Percentiles rank a stretch among this genome's conserved stretches.
Conservation (phyloP, 495 filamentous ascomycete species). For the Sporormia fimetaria region DNA sequence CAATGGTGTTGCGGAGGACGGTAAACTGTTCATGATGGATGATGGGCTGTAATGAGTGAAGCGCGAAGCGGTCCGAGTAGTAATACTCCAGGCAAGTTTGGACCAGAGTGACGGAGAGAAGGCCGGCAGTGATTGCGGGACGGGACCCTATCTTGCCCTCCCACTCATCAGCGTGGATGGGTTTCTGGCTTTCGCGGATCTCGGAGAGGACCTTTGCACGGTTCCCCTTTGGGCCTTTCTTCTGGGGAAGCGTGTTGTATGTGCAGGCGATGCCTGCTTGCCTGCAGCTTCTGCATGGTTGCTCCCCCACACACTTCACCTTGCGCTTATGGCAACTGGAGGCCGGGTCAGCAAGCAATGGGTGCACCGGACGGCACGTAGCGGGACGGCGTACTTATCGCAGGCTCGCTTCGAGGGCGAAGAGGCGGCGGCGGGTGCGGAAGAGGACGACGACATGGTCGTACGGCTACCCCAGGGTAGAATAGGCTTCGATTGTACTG, state of each 20-base stretch:
- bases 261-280: constrained; percentile 60
- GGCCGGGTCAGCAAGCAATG: neutral
- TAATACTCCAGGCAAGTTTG: constrained; percentile 68
- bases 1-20: too few species aligned
- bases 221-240: constrained; percentile 76
- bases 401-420: constrained; percentile 25
- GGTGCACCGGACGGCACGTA: neutral
- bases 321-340: constrained; percentile 63
- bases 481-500: neutral
- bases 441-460: constrained; percentile 7
- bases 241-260: constrained; percentile 73
- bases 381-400: constrained; percentile 22
- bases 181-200: constrained; percentile 53
- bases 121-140: constrained; percentile 39
- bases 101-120: constrained; percentile 50
- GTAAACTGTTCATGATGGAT: constrained; percentile 54
- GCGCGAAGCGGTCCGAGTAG: constrained; percentile 73
- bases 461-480: neutral
- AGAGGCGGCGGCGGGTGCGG: constrained; percentile 10
- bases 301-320: constrained; percentile 57
- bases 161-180: constrained; percentile 40
- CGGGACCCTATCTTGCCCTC: constrained; percentile 34
- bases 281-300: constrained; percentile 61
- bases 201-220: constrained; percentile 74
- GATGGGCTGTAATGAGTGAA: constrained; percentile 74